Evolutionary conservation across 352 stramenopile genomes (phyloP).

Genomic region (Globisporangium rhizosaccharum): DNA sequence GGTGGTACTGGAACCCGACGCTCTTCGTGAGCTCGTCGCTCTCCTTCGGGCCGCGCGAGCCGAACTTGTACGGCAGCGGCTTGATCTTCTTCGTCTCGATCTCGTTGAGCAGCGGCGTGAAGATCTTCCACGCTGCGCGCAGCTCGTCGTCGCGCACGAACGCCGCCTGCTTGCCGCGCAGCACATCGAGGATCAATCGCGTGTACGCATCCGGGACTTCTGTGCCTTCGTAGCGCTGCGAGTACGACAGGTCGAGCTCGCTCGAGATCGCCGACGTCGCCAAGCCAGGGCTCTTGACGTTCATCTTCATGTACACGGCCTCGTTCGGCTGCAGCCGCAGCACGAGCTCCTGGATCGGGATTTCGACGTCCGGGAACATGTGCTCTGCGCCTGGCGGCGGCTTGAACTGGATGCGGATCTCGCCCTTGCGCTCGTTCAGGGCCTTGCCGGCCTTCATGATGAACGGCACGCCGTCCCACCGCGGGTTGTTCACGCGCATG

Average conservation of each 20-base stretch:
- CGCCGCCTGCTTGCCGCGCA: conserved; percentile 92
- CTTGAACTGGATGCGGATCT: conserved; percentile 97
- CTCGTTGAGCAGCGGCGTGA: conserved; percentile 95
- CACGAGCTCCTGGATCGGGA: conserved; percentile 95
- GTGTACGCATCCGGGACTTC: conserved; percentile 97
- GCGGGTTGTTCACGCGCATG: conserved; percentile 92
- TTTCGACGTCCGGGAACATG: conserved; percentile 89
- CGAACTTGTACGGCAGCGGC: conserved; percentile 92
- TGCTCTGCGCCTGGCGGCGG: conserved; percentile 81
- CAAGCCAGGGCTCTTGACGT: conserved; percentile 95
- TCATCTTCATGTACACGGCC: conserved; percentile 96
- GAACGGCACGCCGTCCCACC: conserved; percentile 97
- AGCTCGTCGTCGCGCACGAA: conserved; percentile 98
- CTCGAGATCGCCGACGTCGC: conserved; percentile 88
- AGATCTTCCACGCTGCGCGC: conserved; percentile 95
- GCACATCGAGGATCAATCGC: conserved; percentile 95
- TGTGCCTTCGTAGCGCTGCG: conserved; percentile 74
- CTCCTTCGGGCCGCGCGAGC: conserved; percentile 90
- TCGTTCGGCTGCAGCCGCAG: conserved; percentile 96
- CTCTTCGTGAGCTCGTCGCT: conserved; percentile 75
- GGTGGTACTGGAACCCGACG: conserved; percentile 76
- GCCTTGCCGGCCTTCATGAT: conserved; percentile 99
- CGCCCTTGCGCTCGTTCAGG: conserved; percentile 95
- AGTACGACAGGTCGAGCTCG: conserved; percentile 97
- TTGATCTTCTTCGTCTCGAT: conserved; percentile 92